phyloP scores from a whole-genome alignment of 805 yeast species.

The Cyberlindnera maclurae region DNA sequence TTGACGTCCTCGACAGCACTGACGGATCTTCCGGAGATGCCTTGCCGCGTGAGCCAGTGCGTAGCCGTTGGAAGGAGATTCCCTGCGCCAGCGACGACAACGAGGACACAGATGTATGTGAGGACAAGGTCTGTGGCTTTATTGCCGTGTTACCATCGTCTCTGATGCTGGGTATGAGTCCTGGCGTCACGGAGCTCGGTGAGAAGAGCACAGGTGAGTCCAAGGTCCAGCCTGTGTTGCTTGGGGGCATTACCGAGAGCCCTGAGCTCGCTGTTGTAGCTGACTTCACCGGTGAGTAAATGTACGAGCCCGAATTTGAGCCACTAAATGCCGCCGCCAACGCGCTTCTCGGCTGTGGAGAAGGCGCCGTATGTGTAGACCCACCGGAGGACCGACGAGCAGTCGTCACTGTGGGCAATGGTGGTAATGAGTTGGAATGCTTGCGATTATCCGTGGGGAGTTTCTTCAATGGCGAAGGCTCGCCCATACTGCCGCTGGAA shows the following conservation, averaged over 20 bases:
- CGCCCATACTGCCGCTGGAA: not conserved
- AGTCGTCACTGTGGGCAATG: constrained; percentile 28
- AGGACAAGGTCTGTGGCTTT: constrained; percentile 9
- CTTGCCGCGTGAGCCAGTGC: constrained; percentile 4
- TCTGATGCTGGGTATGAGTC: constrained; percentile 12
- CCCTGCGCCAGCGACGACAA: constrained; percentile 9
- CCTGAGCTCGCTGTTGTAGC: constrained; percentile 6
- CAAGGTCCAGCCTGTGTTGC: constrained; percentile 7
- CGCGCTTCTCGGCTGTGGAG: constrained; percentile 22
- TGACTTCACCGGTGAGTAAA: constrained; percentile 17
- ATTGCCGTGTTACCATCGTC: constrained; percentile 9
- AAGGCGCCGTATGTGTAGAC: constrained; percentile 15
- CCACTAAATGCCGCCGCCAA: constrained; percentile 19
- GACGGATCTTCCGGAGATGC: not conserved
- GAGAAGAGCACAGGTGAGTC: constrained; percentile 23
- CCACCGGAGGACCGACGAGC: constrained; percentile 22
- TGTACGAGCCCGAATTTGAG: constrained; percentile 19
- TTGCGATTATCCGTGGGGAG: constrained; percentile 8
- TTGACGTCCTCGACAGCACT: not conserved
- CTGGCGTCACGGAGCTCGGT: constrained; percentile 11
- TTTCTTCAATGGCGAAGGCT: not conserved
- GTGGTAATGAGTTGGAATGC: constrained; percentile 25
- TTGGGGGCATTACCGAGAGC: constrained; percentile 17
- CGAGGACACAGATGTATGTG: constrained; percentile 22
- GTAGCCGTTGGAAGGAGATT: constrained; percentile 1